phyloP scores from a whole-genome alignment of 352 stramenopile species.

The Blastocystis hominis region DNA sequence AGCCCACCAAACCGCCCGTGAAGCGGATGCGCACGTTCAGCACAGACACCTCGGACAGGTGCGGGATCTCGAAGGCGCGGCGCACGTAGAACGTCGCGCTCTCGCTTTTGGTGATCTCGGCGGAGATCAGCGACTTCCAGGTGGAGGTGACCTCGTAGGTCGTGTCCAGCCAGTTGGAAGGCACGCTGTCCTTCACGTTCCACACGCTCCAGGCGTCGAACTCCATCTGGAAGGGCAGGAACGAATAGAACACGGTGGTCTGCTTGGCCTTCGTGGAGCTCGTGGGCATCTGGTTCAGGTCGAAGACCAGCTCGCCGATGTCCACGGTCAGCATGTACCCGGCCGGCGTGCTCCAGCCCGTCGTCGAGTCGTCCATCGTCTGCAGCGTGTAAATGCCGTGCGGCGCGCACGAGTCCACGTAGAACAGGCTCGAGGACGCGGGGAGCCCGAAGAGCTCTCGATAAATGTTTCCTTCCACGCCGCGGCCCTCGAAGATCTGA shows the following conservation, averaged over 20 bases:
- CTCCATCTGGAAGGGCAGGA: constrained; percentile 13
- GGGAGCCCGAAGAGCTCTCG: background rate
- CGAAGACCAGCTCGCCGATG: constrained; percentile 14
- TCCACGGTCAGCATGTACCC: constrained; percentile 5
- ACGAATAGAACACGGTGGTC: background rate
- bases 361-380: background rate
- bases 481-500: background rate
- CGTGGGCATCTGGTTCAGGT: background rate
- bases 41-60: background rate
- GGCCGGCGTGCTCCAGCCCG: background rate
- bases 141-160: background rate
- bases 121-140: background rate
- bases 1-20: background rate
- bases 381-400: background rate
- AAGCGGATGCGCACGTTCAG: background rate
- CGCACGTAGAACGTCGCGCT: background rate
- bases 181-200: background rate
- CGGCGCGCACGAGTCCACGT: background rate
- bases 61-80: background rate
- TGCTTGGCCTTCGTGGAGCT: background rate
- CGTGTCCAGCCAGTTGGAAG: background rate
- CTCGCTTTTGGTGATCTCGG: background rate
- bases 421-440: background rate
- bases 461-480: background rate
- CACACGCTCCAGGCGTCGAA: background rate